Percentiles rank a stretch among this genome's conserved stretches.
Evolutionary conservation across 2,329 filamentous ascomycete genomes (phyloP).

Genomic region (Cytospora paraplurivora): DNA sequence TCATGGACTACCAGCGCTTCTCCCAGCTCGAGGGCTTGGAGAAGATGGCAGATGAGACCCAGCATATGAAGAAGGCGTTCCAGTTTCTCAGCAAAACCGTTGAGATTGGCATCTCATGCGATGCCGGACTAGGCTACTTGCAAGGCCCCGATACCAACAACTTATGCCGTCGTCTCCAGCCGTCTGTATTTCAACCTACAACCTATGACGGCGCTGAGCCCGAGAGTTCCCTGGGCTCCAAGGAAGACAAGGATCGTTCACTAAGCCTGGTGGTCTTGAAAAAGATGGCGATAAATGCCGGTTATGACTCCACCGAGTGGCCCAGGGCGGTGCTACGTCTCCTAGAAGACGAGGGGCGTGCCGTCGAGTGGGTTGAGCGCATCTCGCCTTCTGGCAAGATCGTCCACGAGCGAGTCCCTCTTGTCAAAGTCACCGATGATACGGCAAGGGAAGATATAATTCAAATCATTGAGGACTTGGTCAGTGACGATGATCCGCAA

Average conservation of each 20-base stretch:
- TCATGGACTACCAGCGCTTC: conserved; percentile 60
- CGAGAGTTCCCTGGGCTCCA: background rate
- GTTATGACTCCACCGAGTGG: conserved; percentile 37
- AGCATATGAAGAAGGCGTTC: conserved; percentile 61
- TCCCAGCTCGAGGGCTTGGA: conserved; percentile 62
- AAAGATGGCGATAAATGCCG: conserved; percentile 43
- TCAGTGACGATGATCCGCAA: conserved; percentile 5
- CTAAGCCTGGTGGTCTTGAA: conserved; percentile 34
- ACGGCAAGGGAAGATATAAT: conserved; percentile 17
- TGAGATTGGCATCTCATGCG: conserved; percentile 68
- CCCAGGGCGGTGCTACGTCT: conserved; percentile 41
- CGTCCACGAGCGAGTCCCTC: conserved; percentile 35
- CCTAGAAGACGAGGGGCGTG: conserved; percentile 39
- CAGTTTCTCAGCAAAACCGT: conserved; percentile 55
- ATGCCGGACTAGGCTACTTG: conserved; percentile 69
- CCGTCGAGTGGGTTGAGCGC: conserved; percentile 18
- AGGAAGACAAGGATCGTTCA: conserved; percentile 9
- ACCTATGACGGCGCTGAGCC: conserved; percentile 6
- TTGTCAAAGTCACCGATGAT: background rate
- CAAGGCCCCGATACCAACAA: conserved; percentile 54
- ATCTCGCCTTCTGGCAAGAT: conserved; percentile 29
- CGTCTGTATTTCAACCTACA: conserved; percentile 23
- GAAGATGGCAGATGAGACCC: conserved; percentile 63
- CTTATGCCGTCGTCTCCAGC: conserved; percentile 2
- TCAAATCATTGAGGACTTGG: conserved; percentile 9